Conservation (phyloP, 495 filamentous ascomycete genomes). For the Hyaloscypha bicolor region DNA sequence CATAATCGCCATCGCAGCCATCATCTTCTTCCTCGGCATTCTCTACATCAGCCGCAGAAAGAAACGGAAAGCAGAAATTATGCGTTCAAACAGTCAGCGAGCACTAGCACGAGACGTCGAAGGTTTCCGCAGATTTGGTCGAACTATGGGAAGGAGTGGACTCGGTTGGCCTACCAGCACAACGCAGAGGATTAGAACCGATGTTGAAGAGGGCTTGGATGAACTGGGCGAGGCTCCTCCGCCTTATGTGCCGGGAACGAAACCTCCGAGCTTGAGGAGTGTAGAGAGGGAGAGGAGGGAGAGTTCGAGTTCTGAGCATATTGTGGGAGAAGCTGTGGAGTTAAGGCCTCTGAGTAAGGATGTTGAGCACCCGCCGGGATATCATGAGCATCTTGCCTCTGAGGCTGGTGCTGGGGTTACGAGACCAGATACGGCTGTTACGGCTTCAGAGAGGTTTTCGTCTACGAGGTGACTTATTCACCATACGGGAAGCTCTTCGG, state of each 20-base stretch:
- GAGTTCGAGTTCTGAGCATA: constrained; percentile 3
- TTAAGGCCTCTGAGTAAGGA: constrained; percentile 11
- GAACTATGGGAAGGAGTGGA: constrained; percentile 5
- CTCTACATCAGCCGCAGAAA: constrained; percentile 27
- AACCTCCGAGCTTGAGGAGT: constrained; percentile 32
- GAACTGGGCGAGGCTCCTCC: constrained; percentile 61
- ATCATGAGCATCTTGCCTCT: constrained; percentile 17
- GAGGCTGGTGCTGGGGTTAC: constrained; percentile 8
- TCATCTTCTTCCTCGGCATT: constrained; percentile 34
- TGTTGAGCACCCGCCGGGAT: constrained; percentile 14
- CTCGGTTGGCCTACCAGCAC: constrained; percentile 7
- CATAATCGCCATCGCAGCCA: constrained; percentile 21
- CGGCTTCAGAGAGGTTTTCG: constrained; percentile 15
- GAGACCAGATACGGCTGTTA: constrained; percentile 23
- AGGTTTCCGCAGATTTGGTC: constrained; percentile 26
- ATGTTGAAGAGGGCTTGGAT: constrained; percentile 49
- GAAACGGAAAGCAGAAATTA: constrained; percentile 24
- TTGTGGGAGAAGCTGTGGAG: constrained; percentile 21
- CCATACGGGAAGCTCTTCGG: constrained; percentile 3
- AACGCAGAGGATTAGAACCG: constrained; percentile 1
- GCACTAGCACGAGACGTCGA: constrained; percentile 35
- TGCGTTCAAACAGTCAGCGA: constrained; percentile 23
- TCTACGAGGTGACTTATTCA: constrained; percentile 13
- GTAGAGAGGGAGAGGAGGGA: constrained; percentile 2
- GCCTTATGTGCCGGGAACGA: constrained; percentile 46